These are phyloP conservation scores for Ormosia semicastrata DNA, from an alignment of 306 rosid genomes.

Conservation along the genomic window DNA sequence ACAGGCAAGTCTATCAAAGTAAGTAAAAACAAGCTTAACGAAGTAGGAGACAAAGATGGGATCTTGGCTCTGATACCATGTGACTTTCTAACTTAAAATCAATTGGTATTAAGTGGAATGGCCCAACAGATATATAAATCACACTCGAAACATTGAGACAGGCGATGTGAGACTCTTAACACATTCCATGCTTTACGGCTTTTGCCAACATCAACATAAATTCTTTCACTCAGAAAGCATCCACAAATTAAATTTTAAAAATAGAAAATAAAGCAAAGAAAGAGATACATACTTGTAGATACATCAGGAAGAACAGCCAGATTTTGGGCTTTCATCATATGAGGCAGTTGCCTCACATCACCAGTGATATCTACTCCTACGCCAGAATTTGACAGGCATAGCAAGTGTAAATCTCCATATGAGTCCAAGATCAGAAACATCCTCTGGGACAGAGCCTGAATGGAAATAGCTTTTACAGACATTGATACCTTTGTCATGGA, in stretches of 20 bases:
- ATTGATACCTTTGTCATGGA: slow-evolving; percentile 30
- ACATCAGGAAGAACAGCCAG: slow-evolving; percentile 67
- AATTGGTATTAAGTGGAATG: too few relatives aligned
- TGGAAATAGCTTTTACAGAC: slow-evolving; percentile 62
- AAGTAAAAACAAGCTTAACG: too few relatives aligned
- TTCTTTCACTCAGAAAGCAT: background rate
- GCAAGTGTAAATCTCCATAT: slow-evolving; percentile 66
- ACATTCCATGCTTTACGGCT: background rate
- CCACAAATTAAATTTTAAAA: background rate
- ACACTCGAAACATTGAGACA: too few relatives aligned
- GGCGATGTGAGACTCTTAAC: too few relatives aligned
- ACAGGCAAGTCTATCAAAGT: too few relatives aligned
- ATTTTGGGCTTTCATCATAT: slow-evolving; percentile 58
- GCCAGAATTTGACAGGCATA: slow-evolving; percentile 54
- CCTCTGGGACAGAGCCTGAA: slow-evolving; percentile 70
- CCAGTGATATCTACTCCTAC: slow-evolving; percentile 53
- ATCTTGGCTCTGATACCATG: too few relatives aligned
- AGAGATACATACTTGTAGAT: slow-evolving; percentile 53
- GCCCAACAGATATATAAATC: too few relatives aligned
- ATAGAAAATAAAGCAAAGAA: slow-evolving; percentile 13
- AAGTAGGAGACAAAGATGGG: too few relatives aligned
- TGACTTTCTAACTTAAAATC: too few relatives aligned
- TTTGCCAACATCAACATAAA: slow-evolving; percentile 13
- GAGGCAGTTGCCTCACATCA: slow-evolving; percentile 58
- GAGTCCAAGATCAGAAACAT: slow-evolving; percentile 74